Conservation (phyloP, 2,329 filamentous ascomycete genomes). For the Saccharata proteae region DNA sequence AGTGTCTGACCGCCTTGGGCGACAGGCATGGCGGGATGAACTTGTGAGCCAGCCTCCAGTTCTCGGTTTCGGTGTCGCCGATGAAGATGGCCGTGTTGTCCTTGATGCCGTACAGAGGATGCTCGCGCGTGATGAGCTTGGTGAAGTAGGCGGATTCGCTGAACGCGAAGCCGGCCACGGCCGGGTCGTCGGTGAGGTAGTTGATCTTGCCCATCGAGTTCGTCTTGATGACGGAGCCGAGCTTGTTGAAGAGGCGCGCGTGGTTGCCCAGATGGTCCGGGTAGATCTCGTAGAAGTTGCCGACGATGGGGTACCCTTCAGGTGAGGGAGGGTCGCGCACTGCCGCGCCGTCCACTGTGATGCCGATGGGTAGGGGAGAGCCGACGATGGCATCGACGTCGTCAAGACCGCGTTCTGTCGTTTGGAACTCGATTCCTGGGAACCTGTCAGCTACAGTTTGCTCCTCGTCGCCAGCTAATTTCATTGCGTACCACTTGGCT, state of each 20-base stretch:
- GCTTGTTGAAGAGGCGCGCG: slow-evolving; percentile 26
- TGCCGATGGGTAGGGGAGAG: slow-evolving; percentile 15
- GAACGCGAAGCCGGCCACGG: slow-evolving; percentile 20
- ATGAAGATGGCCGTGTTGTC: slow-evolving; percentile 20
- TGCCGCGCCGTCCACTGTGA: slow-evolving; percentile 38
- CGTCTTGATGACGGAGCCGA: slow-evolving; percentile 26
- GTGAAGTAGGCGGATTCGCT: slow-evolving; percentile 27
- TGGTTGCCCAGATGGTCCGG: slow-evolving; percentile 32
- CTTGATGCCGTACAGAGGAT: slow-evolving; percentile 22
- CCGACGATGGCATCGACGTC: slow-evolving; percentile 12
- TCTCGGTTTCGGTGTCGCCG: slow-evolving; percentile 37
- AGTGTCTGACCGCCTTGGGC: slow-evolving; percentile 49
- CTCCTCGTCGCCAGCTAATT: background rate
- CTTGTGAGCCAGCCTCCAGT: slow-evolving; percentile 45
- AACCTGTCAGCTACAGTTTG: background rate
- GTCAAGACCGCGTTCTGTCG: slow-evolving; percentile 4
- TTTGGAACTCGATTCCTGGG: slow-evolving; percentile 12
- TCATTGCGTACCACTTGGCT: slow-evolving; percentile 17
- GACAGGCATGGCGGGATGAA: slow-evolving; percentile 48
- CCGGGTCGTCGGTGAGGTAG: slow-evolving; percentile 26
- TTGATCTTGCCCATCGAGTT: slow-evolving; percentile 23
- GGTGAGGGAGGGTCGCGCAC: slow-evolving; percentile 33
- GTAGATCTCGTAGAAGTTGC: slow-evolving; percentile 27
- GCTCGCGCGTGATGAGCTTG: slow-evolving; percentile 25
- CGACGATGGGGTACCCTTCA: slow-evolving; percentile 22